Evolutionary conservation across 2,329 filamentous ascomycete species (phyloP).

Genomic region (Xylariaceae sp.): DNA sequence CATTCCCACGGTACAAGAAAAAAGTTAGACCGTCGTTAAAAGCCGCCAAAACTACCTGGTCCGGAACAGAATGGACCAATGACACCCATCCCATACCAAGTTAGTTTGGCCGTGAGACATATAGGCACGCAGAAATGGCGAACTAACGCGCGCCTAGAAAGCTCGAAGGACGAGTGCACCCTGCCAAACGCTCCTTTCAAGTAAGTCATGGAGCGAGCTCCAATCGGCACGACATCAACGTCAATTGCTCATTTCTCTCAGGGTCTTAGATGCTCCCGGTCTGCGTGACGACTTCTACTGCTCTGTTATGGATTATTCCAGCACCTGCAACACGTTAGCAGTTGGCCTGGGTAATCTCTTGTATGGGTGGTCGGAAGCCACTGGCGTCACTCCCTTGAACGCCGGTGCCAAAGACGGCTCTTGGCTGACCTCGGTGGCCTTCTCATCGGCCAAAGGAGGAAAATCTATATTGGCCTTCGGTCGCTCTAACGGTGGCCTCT

Average conservation of each 20-base stretch:
- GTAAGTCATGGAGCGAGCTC: conserved; percentile 42
- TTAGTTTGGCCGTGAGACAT: conserved; percentile 9
- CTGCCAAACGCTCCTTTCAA: conserved; percentile 75
- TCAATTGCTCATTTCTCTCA: conserved; percentile 30
- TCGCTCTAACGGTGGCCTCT: conserved; percentile 70
- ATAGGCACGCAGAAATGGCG: not conserved
- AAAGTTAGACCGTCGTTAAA: conserved; percentile 25
- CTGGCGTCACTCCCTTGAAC: conserved; percentile 58
- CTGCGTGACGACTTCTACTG: conserved; percentile 97
- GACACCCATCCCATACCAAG: conserved; percentile 22
- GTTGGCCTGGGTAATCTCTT: conserved; percentile 76
- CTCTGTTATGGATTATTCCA: conserved; percentile 80
- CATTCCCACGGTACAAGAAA: conserved; percentile 30
- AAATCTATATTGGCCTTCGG: conserved; percentile 83
- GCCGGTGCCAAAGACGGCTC: conserved; percentile 43
- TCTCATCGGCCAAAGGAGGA: conserved; percentile 73
- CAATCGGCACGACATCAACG: not conserved
- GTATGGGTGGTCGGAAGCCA: conserved; percentile 82
- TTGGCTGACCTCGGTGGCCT: conserved; percentile 79
- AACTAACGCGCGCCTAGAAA: conserved; percentile 19
- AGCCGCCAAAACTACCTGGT: conserved; percentile 39
- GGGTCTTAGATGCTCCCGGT: conserved; percentile 80
- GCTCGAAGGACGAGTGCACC: conserved; percentile 36
- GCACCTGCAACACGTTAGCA: conserved; percentile 69
- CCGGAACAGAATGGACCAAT: conserved; percentile 40